phyloP scores from a whole-genome alignment of 257 asterid genomes.

The Plantago major region DNA sequence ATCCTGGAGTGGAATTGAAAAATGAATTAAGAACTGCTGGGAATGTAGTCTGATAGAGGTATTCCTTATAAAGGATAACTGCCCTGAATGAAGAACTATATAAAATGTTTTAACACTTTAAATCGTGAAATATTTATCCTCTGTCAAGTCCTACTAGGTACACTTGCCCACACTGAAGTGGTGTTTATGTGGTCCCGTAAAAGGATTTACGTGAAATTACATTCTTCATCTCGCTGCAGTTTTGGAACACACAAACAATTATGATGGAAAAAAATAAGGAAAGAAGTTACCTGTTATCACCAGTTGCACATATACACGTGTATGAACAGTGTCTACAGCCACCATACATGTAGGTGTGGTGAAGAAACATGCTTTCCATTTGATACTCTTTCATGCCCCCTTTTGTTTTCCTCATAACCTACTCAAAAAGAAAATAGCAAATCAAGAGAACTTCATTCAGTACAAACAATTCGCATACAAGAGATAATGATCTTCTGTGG shows the following conservation, averaged over 20 bases:
- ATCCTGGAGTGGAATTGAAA: too few species aligned
- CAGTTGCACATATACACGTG: constrained; percentile 97
- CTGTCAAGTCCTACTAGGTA: too few species aligned
- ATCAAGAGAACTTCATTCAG: constrained; percentile 19
- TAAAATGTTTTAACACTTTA: too few species aligned
- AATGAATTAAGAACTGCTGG: too few species aligned
- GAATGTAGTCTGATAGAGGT: too few species aligned
- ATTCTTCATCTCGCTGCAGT: constrained; percentile 1
- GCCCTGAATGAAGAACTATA: too few species aligned
- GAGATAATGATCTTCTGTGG: constrained; percentile 4
- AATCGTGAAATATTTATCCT: too few species aligned
- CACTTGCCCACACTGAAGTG: too few species aligned
- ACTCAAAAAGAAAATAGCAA: constrained; percentile 25
- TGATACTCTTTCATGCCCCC: constrained; percentile 95
- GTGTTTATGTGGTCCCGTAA: too few species aligned
- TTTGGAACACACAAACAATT: constrained; percentile 1
- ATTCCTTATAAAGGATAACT: too few species aligned
- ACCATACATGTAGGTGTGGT: constrained; percentile 98
- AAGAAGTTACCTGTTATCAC: constrained; percentile 58
- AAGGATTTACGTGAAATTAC: neutral
- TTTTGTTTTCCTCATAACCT: constrained; percentile 83
- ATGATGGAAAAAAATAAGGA: constrained; percentile 9
- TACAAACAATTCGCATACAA: constrained; percentile 16
- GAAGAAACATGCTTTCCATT: constrained; percentile 91
- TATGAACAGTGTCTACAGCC: constrained; percentile 98